phyloP scores from a whole-genome alignment of 2,329 filamentous ascomycete genomes.

The Fusarium drepaniforme region DNA sequence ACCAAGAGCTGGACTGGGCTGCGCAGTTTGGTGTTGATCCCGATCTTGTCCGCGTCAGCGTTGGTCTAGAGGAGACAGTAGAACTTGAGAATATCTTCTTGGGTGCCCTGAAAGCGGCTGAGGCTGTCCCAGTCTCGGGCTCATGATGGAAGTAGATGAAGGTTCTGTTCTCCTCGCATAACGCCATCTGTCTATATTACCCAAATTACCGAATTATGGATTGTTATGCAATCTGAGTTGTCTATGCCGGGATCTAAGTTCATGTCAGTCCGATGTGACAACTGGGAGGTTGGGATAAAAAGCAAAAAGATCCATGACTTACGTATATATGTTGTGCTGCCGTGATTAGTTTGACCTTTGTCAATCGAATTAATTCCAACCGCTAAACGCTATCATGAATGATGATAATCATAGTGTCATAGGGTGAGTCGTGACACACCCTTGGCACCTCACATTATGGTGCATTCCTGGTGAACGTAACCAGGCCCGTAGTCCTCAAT shows the following conservation, averaged over 20 bases:
- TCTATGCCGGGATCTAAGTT: not conserved
- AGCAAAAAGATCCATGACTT: constrained; percentile 4
- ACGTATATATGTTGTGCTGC: constrained; percentile 4
- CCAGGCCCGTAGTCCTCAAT: constrained; percentile 77
- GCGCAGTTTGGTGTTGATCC: constrained; percentile 83
- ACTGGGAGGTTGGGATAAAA: not conserved
- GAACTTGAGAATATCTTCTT: constrained; percentile 74
- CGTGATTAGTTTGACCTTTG: not conserved
- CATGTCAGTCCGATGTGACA: constrained; percentile 14
- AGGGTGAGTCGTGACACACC: not conserved
- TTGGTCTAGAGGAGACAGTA: constrained; percentile 85
- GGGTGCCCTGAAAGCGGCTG: constrained; percentile 75
- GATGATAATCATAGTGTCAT: not conserved
- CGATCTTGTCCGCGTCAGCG: constrained; percentile 85
- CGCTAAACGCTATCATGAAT: constrained; percentile 4
- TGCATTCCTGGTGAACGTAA: constrained; percentile 71
- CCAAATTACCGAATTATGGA: not conserved
- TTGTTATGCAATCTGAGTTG: not conserved
- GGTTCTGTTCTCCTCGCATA: constrained; percentile 8
- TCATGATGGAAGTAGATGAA: constrained; percentile 9
- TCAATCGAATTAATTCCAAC: not conserved
- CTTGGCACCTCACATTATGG: constrained; percentile 65
- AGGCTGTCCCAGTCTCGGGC: constrained; percentile 34
- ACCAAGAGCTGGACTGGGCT: constrained; percentile 92
- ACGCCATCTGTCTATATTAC: constrained; percentile 1